Base-by-base conservation (phyloP, 2,329 filamentous ascomycete species). In the Camillea tinctor region DNA sequence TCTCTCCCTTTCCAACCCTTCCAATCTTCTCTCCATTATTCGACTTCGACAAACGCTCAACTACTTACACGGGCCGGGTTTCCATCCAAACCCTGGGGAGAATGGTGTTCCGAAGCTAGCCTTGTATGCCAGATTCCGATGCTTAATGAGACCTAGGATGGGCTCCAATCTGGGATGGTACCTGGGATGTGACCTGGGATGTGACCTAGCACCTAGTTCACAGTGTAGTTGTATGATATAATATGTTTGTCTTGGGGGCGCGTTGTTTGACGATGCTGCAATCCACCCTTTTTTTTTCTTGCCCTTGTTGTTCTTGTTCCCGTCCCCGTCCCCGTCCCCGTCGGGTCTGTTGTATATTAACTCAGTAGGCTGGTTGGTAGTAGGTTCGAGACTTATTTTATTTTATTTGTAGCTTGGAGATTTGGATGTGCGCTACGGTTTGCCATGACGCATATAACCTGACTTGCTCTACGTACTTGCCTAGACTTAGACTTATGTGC, bases 31-130 rank as follows among this genome's bases (percentile, higher is more conserved):
- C 36, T 17, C 13, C 15, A 15, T 44, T 15, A 44, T 44, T 30
- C n/a, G 17, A 44, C 36, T 44, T 44, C 36, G n/a, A n/a, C n/a
- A n/a, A n/a, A n/a, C n/a, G n/a, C n/a, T n/a, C n/a, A n/a, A n/a
- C n/a, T n/a, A n/a, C n/a, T n/a, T n/a, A 44, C 36, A 44, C 36
- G 36, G 13, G 36, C 36, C 36, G 36, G 36, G 64, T 60, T 66
- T 62, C 64, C 61, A 58, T 22, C 53, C 44, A n/a, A 20, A 48
- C 53, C 44, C 57, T 57, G 60, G 58, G 6, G 26, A 11, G 26
- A 30, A 30, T 30, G 26, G 61, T 63, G 20, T 52, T 44, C 36
- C 36, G 36, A n/a, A n/a, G 36, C 36, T 44, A 44, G 36, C 36
- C 36, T 44, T 11, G 36, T n/a, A 11, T 44, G 36, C 36, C 36